Base-by-base conservation (phyloP, 768 basidiomycete genomes). In the Pisolithus marmoratus region DNA sequence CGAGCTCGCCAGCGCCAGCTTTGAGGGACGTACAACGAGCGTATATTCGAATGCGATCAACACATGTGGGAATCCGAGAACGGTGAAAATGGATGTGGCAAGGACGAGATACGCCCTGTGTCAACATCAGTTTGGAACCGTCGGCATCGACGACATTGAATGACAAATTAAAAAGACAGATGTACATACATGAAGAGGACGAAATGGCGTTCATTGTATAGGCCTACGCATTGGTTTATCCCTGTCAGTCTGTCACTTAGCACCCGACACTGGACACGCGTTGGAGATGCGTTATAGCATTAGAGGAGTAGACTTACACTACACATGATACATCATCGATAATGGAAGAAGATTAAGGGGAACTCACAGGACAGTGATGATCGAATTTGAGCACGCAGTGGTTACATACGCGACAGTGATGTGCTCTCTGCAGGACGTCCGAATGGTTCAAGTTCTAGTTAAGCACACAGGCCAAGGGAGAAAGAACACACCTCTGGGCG, bases 171-270 rank as follows among this genome's bases (percentile, higher is more conserved):
- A 5, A 38, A 11, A 14, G 34, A 26, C 8, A 5, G 37, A 31
- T 4, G 8, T 7, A 70, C 85, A 50, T 56, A 90, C 91, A 98
- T 87, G 78, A 98, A 99, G 44, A 98, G 72, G 37, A 95, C 79
- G 60, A 99, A 99, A 70, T 97, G 93, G 0, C 95, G 84, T 64
- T 97, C 94, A 60, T 98, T 99, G 64, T 95, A 77, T 7, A 98
- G 67, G 11, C 95, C 95, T 41, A 99, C 95, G 64, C 95, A 98
- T 80, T 93, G 91, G 67, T 97, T 97, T 46, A 97, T 83, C 94
- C 94, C 91, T 94, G 62, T 34, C 17, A 22, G 12, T 22, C 8
- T 5, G 34, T 5, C 5, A 15, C 23, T 60, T 9, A 63, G 41
- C 31, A 45, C 22, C 14, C 36, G 22, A 41, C 34, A 34, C 34